A percentile compares a stretch with the other conserved stretches of the same genome.
These are phyloP conservation scores for Tolypocladium pustulatum DNA, from an alignment of 2,329 filamentous ascomycete species.

Conservation along the genomic window DNA sequence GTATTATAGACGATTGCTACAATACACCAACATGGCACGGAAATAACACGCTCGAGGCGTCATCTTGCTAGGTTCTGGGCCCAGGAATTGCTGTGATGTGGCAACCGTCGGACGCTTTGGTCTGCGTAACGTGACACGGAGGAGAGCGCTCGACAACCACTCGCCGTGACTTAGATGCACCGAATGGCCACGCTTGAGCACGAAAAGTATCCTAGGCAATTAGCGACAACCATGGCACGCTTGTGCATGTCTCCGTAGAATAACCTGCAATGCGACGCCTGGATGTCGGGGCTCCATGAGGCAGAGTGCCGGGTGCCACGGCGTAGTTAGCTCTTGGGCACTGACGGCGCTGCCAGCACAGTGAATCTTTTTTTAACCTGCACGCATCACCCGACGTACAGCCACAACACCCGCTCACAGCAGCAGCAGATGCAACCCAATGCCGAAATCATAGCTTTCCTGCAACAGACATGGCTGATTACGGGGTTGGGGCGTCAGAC, in stretches of 20 bases:
- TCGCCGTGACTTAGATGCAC: background rate
- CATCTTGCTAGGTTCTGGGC: background rate
- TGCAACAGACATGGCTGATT: conserved; percentile 21
- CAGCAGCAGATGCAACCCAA: background rate
- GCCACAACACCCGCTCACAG: background rate
- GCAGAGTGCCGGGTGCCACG: background rate
- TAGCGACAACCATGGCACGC: background rate
- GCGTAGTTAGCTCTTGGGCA: background rate
- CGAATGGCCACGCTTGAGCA: background rate
- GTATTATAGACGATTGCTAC: conserved; percentile 24
- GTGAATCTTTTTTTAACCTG: background rate
- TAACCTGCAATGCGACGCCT: background rate
- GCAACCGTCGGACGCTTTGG: background rate
- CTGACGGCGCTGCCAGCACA: background rate
- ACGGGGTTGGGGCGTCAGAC: conserved; percentile 22
- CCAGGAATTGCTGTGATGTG: background rate
- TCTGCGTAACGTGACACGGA: background rate
- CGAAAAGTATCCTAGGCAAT: background rate
- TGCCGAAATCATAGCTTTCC: conserved; percentile 2
- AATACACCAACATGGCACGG: conserved; percentile 17
- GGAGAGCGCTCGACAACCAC: background rate
- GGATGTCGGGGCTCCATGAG: background rate
- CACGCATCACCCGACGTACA: background rate
- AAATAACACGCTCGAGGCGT: background rate
- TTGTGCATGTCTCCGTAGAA: background rate